Conservation (phyloP, 345 rosid genomes). For the Carallia pectinifolia region DNA sequence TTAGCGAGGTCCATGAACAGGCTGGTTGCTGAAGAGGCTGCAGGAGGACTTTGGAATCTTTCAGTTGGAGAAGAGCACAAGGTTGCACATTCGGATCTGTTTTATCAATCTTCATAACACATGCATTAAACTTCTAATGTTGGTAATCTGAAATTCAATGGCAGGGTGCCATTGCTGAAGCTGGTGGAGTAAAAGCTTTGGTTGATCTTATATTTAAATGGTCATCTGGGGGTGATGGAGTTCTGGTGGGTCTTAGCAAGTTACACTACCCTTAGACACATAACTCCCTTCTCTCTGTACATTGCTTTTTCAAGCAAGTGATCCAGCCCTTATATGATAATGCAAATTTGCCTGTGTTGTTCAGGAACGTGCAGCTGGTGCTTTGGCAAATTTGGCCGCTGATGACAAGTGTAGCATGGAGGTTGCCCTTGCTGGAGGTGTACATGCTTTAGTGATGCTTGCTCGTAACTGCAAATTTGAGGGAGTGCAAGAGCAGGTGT, state of each 20-base stretch:
- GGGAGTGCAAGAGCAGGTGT: conserved; percentile 44
- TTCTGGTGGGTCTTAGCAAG: conserved; percentile 17
- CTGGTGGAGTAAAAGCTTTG: conserved; percentile 54
- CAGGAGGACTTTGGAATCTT: conserved; percentile 47
- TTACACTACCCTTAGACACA: not conserved
- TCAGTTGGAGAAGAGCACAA: conserved; percentile 50
- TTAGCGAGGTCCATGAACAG: conserved; percentile 39
- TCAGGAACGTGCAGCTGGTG: conserved; percentile 51
- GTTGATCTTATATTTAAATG: conserved; percentile 51
- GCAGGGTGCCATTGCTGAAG: conserved; percentile 42
- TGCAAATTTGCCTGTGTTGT: conserved; percentile 13
- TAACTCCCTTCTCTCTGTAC: no score
- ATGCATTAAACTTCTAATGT: conserved; percentile 5
- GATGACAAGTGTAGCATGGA: conserved; percentile 43
- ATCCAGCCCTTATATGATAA: no score
- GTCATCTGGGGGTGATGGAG: conserved; percentile 26
- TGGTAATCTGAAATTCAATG: not conserved
- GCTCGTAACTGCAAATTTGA: conserved; percentile 34
- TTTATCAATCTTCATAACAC: not conserved
- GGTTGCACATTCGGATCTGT: conserved; percentile 13
- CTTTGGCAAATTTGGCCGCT: conserved; percentile 43
- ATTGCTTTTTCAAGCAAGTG: no score
- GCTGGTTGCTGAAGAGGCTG: conserved; percentile 43
- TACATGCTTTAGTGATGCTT: conserved; percentile 37
- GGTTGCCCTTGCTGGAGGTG: conserved; percentile 37